A percentile compares a stretch with the other conserved stretches of the same genome.
These are phyloP conservation scores for Dactylonectria estremocensis DNA, from an alignment of 2,329 filamentous ascomycete species.

Conservation along the genomic window DNA sequence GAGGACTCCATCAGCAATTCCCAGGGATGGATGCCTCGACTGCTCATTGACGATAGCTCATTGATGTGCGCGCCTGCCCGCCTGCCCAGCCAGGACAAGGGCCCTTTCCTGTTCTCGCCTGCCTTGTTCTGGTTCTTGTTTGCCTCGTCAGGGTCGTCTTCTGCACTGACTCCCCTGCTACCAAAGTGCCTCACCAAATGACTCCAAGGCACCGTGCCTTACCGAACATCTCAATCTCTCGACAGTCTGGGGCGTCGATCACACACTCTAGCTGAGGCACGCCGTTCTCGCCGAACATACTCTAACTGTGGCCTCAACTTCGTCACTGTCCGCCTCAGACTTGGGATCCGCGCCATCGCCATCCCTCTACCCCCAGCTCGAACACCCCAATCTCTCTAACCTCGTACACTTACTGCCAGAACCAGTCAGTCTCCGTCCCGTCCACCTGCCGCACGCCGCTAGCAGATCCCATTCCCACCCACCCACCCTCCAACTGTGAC, in stretches of 20 bases:
- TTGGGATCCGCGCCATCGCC: slow-evolving; percentile 6
- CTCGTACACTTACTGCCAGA: slow-evolving; percentile 1
- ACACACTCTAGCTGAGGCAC: slow-evolving; percentile 49
- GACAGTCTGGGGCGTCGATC: slow-evolving; percentile 47
- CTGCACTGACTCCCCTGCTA: slow-evolving; percentile 45
- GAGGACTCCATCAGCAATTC: background rate
- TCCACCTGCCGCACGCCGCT: slow-evolving; percentile 24
- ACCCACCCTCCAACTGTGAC: slow-evolving; percentile 9
- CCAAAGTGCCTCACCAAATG: slow-evolving; percentile 40
- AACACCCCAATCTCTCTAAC: background rate
- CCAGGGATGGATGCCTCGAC: background rate
- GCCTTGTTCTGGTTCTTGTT: slow-evolving; percentile 24
- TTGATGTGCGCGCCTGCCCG: background rate
- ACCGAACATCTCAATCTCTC: slow-evolving; percentile 37
- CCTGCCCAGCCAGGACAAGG: slow-evolving; percentile 17
- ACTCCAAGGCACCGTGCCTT: slow-evolving; percentile 2
- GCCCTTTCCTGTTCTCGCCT: slow-evolving; percentile 22
- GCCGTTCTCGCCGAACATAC: slow-evolving; percentile 33
- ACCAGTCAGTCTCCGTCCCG: slow-evolving; percentile 11
- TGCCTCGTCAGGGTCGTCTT: slow-evolving; percentile 11
- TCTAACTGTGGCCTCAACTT: slow-evolving; percentile 3
- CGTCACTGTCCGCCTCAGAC: background rate
- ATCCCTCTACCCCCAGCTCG: background rate
- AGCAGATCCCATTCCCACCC: slow-evolving; percentile 28
- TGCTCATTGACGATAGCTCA: background rate